These are phyloP conservation scores for Cordia subcordata DNA, from an alignment of 257 asterid species.

Conservation along the genomic window DNA sequence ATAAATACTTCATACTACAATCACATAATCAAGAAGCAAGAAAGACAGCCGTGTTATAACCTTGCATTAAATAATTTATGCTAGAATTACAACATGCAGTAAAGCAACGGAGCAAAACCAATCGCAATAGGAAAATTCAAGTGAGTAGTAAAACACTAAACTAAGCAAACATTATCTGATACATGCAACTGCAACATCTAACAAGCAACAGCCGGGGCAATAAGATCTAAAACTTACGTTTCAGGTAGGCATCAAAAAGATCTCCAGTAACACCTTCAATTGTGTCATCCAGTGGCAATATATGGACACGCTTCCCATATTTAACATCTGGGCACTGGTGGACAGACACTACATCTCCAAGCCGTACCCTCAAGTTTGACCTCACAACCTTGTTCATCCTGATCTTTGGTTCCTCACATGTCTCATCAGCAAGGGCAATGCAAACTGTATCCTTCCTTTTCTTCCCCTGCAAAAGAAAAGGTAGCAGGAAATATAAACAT, in stretches of 20 bases:
- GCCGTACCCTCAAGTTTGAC: conserved; percentile 57
- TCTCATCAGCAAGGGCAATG: conserved; percentile 41
- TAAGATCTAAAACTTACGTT: conserved; percentile 24
- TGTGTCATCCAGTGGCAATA: conserved; percentile 44
- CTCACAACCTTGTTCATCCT: conserved; percentile 71
- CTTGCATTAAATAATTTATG: no score
- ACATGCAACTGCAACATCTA: no score
- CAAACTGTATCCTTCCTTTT: conserved; percentile 7
- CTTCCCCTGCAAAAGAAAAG: neutral
- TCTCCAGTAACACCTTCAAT: conserved; percentile 49
- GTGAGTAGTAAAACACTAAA: neutral
- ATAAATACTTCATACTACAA: no score
- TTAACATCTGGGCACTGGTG: conserved; percentile 45
- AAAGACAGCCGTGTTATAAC: no score
- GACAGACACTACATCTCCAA: conserved; percentile 53
- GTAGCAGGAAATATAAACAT: neutral
- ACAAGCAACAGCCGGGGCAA: no score
- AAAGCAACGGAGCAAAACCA: no score
- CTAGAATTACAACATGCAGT: no score
- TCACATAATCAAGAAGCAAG: no score
- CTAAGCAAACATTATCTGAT: no score
- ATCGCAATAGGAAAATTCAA: neutral
- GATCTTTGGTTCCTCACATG: conserved; percentile 69
- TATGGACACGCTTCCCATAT: conserved; percentile 41
- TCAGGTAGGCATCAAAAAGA: conserved; percentile 37